Base-by-base conservation (phyloP, 2,329 filamentous ascomycete genomes). In the Pseudocercospora pini-densiflorae region DNA sequence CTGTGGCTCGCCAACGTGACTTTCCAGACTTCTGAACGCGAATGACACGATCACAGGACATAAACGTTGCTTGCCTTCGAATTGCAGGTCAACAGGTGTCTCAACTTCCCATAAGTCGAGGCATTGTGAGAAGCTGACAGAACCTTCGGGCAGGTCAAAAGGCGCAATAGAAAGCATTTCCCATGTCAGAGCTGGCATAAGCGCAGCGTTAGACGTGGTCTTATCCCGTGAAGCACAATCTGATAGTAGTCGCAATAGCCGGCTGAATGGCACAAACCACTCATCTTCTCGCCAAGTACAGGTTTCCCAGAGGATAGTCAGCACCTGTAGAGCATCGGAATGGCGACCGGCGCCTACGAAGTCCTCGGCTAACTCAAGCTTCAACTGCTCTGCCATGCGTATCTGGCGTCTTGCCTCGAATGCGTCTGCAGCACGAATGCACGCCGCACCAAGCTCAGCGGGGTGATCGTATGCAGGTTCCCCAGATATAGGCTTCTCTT, bases 1-100 rank as follows among this genome's bases (percentile, higher is more conserved):
- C 7, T 89, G 72, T 4, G 82, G 79, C 69, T 89, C 87, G 24
- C 87, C 87, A 51, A 89, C 88, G 74, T 88, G 85, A 24, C 86
- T 86, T 74, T 88, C 83, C 0, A 78, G 75, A 61, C 80, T 82
- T 40, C 79, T 80, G 68, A 89, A 89, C 1, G 83, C 81, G 68
- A 89, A 84, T 4, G 81, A 80, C 3, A 83, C 75, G 19, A 79
- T 80, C 43, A 88, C 83, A 82, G 75, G 73, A 36, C 74, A 72
- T 4, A 73, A 51, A 27, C 72, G 61, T 36, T 71, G 57, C 27
- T 65, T 59, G 57, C 75, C 67, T 10, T 68, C 60, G n/a, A 72
- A 63, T 1, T 66, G 33, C 10, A 76, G 54, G 5, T 64, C 59
- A 16, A 75, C 27, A 2, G 61, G 27, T 9, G 63, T 59, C 9